Conservation (phyloP, 306 rosid species). For the Corylus americana region DNA sequence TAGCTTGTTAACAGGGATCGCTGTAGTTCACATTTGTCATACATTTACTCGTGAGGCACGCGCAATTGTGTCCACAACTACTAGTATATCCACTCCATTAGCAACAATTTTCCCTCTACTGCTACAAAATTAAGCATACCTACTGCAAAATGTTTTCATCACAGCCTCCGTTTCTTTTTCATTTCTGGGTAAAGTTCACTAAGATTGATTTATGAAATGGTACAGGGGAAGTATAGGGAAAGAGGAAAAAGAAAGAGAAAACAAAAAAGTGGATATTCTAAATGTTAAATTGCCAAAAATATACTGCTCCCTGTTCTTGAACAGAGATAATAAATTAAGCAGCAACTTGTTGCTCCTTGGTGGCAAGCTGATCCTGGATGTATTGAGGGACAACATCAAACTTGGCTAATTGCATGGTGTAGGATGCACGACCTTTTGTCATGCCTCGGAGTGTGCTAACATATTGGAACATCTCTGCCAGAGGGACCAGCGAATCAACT, state of each 20-base stretch:
- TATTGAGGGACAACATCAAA: slow-evolving; percentile 96
- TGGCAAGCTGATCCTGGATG: slow-evolving; percentile 83
- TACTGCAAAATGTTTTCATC: neutral
- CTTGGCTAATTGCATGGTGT: slow-evolving; percentile 85
- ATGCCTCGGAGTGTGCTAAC: slow-evolving; percentile 92
- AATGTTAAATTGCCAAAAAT: slow-evolving; percentile 12
- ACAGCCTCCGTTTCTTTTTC: neutral
- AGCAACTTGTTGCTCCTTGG: slow-evolving; percentile 86
- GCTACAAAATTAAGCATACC: neutral
- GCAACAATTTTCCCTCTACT: neutral
- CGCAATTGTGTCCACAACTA: too few species aligned
- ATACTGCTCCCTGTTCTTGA: slow-evolving; percentile 5
- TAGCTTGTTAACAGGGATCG: neutral
- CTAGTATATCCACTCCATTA: too few species aligned
- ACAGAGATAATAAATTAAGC: slow-evolving; percentile 50
- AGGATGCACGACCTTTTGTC: slow-evolving; percentile 99
- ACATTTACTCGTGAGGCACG: neutral
- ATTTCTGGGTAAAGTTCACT: neutral
- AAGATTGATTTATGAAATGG: slow-evolving; percentile 2
- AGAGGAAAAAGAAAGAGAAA: slow-evolving; percentile 1
- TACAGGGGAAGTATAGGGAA: slow-evolving; percentile 1
- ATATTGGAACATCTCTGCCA: slow-evolving; percentile 97
- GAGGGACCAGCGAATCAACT: slow-evolving; percentile 85
- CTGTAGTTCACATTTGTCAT: neutral
- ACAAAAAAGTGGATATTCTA: slow-evolving; percentile 1